Evolutionary conservation across 129 eudicot species (phyloP).

Genomic region (Pseudognaphalium luteoalbum): DNA sequence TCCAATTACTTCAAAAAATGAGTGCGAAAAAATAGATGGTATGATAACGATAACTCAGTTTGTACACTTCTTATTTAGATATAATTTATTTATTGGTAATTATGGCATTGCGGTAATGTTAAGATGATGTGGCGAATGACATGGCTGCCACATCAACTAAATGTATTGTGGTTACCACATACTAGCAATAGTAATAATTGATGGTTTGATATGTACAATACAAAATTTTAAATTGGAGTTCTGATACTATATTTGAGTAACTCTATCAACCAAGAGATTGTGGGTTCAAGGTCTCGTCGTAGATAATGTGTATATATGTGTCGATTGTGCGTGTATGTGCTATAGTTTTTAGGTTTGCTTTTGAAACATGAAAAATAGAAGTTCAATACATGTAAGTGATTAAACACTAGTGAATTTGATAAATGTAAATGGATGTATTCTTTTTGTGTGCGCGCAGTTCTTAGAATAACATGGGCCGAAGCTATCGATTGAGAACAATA

Average conservation of each 20-base stretch:
- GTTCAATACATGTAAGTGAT: background rate
- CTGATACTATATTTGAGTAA: too few relatives aligned
- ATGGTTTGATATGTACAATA: background rate
- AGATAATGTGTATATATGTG: too few relatives aligned
- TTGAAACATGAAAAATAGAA: background rate
- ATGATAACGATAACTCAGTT: too few relatives aligned
- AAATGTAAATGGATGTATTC: background rate
- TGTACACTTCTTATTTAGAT: too few relatives aligned
- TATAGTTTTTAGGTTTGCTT: background rate
- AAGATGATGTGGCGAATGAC: background rate
- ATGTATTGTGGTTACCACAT: background rate
- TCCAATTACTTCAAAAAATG: too few relatives aligned
- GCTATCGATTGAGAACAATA: constrained; percentile 43
- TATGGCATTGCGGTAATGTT: background rate
- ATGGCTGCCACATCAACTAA: background rate
- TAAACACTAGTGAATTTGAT: background rate
- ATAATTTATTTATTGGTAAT: background rate
- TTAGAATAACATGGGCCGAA: constrained; percentile 34
- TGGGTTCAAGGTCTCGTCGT: too few relatives aligned
- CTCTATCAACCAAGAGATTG: too few relatives aligned
- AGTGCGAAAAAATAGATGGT: too few relatives aligned
- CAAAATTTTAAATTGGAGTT: too few relatives aligned
- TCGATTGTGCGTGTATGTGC: too few relatives aligned
- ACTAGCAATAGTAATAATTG: background rate
- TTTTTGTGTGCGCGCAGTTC: constrained; percentile 13